Evolutionary conservation across 306 rosid species (phyloP), one percentile per base, ranked within the genome.

Genomic region (Purshia tridentata): DNA sequence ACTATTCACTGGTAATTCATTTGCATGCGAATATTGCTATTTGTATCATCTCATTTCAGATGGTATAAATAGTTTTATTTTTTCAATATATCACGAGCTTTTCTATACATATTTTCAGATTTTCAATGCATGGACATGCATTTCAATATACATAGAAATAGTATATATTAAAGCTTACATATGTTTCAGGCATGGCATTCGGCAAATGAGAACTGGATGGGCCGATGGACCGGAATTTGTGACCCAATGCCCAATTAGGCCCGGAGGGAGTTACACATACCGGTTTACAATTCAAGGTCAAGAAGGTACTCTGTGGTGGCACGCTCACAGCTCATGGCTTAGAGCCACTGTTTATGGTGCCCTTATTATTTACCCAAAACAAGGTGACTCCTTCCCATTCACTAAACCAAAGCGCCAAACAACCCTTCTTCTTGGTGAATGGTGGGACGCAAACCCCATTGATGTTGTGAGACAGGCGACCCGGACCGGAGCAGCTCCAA

Each of bases 301-400:
- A 72, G 99, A 90, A 83, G 99, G 99, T 3, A 94, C 99, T 22
- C 78, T 94, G 40, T 94, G 99, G 99, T 94, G 99, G 99, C 99
- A 94, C 18, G 98, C 99, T 45, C 99, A 95, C 57, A 95, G 93
- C 75, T 95, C 99, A 5, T 95, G 99, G 99, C 84, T 95, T 10
- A 85, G 99, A 58, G 96, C 98, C 70, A 95, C 96, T 0, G 96
- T 91, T 9, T 91, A 95, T 22, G 99, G 99, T 20, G 93, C 96
- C 4, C 82, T 95, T 19, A 77, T 95, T 67, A 84, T 95, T 69
- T 96, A 73, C 47, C 99, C 99, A 1, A 87, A 73, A 72, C 62
- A 84, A 81, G 96, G 89, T 81, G 83, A 87, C 15, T 4, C 88
- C 35, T 95, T 83, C 75, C 98, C 99, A 39, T 95, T 95, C 64